Percentiles rank a stretch among this genome's conserved stretches.
These are phyloP conservation scores for Elsinoe australis DNA, from an alignment of 2,329 filamentous ascomycete species.

Conservation along the genomic window DNA sequence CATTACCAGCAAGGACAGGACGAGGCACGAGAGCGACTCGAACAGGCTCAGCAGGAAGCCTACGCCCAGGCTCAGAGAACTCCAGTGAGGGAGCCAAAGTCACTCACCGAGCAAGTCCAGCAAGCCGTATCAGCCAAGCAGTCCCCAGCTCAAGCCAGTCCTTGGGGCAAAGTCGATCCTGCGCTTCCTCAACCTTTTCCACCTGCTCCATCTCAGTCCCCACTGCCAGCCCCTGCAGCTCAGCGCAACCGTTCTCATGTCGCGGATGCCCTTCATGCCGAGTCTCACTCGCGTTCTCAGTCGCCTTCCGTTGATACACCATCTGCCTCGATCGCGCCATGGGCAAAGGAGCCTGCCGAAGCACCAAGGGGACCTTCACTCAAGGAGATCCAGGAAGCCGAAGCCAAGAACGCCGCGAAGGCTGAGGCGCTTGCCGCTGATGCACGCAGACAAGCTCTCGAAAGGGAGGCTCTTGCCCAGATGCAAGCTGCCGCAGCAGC, in stretches of 20 bases:
- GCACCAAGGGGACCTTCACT: slow-evolving; percentile 78
- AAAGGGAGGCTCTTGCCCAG: slow-evolving; percentile 67
- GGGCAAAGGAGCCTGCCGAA: slow-evolving; percentile 76
- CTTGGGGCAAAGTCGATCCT: slow-evolving; percentile 53
- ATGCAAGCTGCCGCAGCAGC: slow-evolving; percentile 30
- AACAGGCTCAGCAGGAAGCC: slow-evolving; percentile 23
- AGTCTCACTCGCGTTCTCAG: slow-evolving; percentile 65
- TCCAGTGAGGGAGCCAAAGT: slow-evolving; percentile 46
- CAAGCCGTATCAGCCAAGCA: slow-evolving; percentile 59
- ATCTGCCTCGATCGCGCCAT: slow-evolving; percentile 74
- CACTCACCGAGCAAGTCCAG: slow-evolving; percentile 76
- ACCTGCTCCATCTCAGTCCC: slow-evolving; percentile 66
- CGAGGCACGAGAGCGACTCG: slow-evolving; percentile 20
- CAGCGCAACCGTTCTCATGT: slow-evolving; percentile 78
- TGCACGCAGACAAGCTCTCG: slow-evolving; percentile 62
- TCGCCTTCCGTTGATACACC: slow-evolving; percentile 61
- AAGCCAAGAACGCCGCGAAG: slow-evolving; percentile 86
- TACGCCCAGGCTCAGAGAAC: slow-evolving; percentile 27
- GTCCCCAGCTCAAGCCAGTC: slow-evolving; percentile 41
- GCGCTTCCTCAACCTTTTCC: slow-evolving; percentile 74
- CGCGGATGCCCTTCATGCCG: slow-evolving; percentile 61
- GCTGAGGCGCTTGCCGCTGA: slow-evolving; percentile 73
- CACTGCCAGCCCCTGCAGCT: slow-evolving; percentile 79
- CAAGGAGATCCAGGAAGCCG: slow-evolving; percentile 93
- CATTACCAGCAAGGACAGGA: slow-evolving; percentile 22